phyloP scores from a whole-genome alignment of 73 alveolate genomes.

The Diophrys appendiculata region DNA sequence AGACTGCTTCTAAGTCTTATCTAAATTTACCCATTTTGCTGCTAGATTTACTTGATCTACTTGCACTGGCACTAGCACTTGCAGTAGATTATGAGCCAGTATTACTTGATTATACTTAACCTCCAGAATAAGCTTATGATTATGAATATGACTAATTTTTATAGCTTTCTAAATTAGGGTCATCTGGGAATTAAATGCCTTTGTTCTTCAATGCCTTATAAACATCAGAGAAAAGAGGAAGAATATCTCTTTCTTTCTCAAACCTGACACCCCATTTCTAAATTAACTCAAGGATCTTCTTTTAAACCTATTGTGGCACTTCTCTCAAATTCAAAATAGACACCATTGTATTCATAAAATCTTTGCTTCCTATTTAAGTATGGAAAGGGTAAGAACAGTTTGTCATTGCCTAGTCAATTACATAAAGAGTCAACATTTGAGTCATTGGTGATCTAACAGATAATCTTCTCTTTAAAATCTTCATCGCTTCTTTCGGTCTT shows the following conservation, averaged over 20 bases:
- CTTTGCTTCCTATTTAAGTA: slow-evolving; percentile 65
- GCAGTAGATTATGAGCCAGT: neutral
- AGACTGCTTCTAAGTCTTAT: slow-evolving; percentile 53
- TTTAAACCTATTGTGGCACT: slow-evolving; percentile 56
- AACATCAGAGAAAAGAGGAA: slow-evolving; percentile 78
- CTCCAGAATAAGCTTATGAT: slow-evolving; percentile 2
- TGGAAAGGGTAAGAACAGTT: slow-evolving; percentile 60
- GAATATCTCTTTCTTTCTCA: slow-evolving; percentile 72
- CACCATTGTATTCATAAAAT: slow-evolving; percentile 71
- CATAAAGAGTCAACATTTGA: slow-evolving; percentile 62
- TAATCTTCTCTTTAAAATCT: slow-evolving; percentile 7
- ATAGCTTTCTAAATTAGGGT: slow-evolving; percentile 21
- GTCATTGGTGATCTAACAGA: slow-evolving; percentile 20
- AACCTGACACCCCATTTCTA: slow-evolving; percentile 81
- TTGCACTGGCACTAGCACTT: slow-evolving; percentile 3
- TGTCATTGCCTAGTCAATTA: slow-evolving; percentile 50
- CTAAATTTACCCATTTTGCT: slow-evolving; percentile 23
- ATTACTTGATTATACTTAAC: neutral
- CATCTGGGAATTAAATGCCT: slow-evolving; percentile 73
- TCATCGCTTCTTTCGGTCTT: slow-evolving; percentile 40
- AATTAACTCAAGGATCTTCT: slow-evolving; percentile 67
- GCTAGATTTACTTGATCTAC: slow-evolving; percentile 4
- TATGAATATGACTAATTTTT: slow-evolving; percentile 12
- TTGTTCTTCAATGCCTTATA: slow-evolving; percentile 67
- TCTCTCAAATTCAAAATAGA: slow-evolving; percentile 63